Evolutionary conservation across 768 basidiomycete species (phyloP), one percentile per base, ranked within the genome.

Genomic region (Kwoniella heveanensis): DNA sequence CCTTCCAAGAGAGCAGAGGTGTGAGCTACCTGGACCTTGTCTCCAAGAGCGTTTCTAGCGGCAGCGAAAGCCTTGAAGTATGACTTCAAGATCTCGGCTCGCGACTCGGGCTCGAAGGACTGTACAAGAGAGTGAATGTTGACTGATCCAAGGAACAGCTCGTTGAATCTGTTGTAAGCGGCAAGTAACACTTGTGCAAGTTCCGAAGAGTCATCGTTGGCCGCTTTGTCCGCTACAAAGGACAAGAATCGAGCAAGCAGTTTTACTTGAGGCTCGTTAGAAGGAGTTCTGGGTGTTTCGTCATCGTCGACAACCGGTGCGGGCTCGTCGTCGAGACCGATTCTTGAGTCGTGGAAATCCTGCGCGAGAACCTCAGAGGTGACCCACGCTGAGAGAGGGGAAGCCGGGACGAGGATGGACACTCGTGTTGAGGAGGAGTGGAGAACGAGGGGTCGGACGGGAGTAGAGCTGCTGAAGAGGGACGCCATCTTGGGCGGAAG

Each of bases 341-440:
- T 60, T 53, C 74, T 71, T 59, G 84, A 80, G 80, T 91, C 86
- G 60, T 84, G 81, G 79, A 95, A 97, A 64, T 93, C 90, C 74
- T 96, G 92, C 74, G 90, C 84, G 61, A 95, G 86, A 74, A 93
- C 87, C 82, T 95, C 92, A 55, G 93, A 92, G 57, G 87, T 85
- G 76, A 92, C 91, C 93, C 94, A 96, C 80, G 91, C 87, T 80
- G 92, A 87, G 69, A 83, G 67, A 39, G 83, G 82, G n/a, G 90
- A 87, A 50, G 77, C 74, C 19, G 91, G 88, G 62, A 96, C 90
- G 50, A 91, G 92, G 80, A 97, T 87, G 66, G 90, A 88, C 65
- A 95, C 71, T n/a, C 80, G 60, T 7, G 77, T 72, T 47, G 76
- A 54, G 13, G 72, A 67, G 21, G 78, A 75, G 57, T 81, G 80